Percentiles rank a stretch among this genome's conserved stretches.
Evolutionary conservation across 2,329 filamentous ascomycete genomes (phyloP).

Genomic region (Daldinia sp.): DNA sequence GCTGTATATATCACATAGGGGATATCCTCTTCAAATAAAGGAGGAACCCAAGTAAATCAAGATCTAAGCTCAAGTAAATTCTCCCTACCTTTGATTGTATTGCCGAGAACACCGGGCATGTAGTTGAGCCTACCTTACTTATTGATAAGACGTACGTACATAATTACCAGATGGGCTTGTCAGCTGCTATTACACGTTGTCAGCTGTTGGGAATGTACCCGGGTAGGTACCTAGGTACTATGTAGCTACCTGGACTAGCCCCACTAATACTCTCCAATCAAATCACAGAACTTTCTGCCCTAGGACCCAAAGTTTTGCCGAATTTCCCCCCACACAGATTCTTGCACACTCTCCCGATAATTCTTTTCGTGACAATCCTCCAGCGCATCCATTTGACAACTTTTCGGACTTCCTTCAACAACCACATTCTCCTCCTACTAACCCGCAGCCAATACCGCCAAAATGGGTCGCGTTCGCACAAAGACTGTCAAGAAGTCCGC

Average conservation of each 20-base stretch:
- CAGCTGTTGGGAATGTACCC: neutral
- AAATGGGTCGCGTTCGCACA: conserved; percentile 75
- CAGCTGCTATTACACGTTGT: neutral
- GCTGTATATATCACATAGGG: conserved; percentile 29
- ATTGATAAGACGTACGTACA: neutral
- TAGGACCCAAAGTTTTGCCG: conserved; percentile 43
- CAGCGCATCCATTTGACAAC: conserved; percentile 43
- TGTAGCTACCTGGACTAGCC: neutral
- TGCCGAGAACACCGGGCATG: too few relatives aligned
- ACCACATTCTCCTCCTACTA: conserved; percentile 42
- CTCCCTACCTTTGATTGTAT: neutral
- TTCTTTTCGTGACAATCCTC: conserved; percentile 27
- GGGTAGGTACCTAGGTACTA: neutral
- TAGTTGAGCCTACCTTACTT: too few relatives aligned
- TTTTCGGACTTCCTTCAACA: conserved; percentile 41
- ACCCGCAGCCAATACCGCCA: conserved; percentile 58
- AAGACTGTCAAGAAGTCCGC: conserved; percentile 81
- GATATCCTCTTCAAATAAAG: neutral
- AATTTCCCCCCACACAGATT: conserved; percentile 43
- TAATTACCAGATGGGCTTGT: neutral
- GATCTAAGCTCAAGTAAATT: neutral
- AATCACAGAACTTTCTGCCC: conserved; percentile 29
- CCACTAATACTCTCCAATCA: neutral
- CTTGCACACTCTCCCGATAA: conserved; percentile 34
- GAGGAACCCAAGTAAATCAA: neutral